phyloP scores from a whole-genome alignment of 176 grass and related monocot genomes.

The Triticum urartu region DNA sequence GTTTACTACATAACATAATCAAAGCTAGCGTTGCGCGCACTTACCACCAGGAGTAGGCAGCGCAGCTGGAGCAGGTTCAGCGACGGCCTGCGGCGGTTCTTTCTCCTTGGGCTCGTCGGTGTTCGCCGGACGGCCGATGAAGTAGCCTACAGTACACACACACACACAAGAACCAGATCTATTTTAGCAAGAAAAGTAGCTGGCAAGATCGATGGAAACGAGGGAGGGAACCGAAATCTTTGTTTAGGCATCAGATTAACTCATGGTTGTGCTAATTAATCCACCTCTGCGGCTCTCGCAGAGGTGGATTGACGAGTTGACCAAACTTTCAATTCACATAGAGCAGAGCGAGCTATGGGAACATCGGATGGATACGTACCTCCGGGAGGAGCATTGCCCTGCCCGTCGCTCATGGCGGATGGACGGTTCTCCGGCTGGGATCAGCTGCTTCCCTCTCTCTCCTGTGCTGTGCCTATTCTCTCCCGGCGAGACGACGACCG shows the following conservation, averaged over 20 bases:
- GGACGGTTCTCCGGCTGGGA: background rate
- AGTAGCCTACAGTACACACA: slow-evolving; percentile 9
- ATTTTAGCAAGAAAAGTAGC: background rate
- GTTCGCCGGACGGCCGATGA: slow-evolving; percentile 22
- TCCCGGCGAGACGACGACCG: background rate
- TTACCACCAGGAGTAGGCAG: slow-evolving; percentile 10
- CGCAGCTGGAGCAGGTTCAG: background rate
- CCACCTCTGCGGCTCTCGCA: background rate
- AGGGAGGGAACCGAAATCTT: background rate
- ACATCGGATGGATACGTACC: background rate
- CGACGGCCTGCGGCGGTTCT: background rate
- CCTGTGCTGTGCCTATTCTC: background rate
- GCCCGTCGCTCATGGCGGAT: slow-evolving; percentile 25
- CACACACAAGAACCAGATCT: background rate
- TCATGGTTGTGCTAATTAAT: background rate
- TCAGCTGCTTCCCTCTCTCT: background rate
- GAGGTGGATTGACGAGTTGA: background rate
- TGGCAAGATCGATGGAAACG: background rate
- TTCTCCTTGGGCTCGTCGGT: background rate
- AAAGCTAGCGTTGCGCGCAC: background rate
- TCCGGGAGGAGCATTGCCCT: slow-evolving; percentile 11
- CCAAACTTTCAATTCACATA: background rate
- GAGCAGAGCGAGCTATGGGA: background rate
- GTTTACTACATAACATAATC: background rate
- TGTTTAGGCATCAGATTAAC: background rate